Evolutionary conservation across 1,284 basidiomycete genomes (phyloP), one percentile per base, ranked within the genome.

Genomic region (Apiotrichum siamense): DNA sequence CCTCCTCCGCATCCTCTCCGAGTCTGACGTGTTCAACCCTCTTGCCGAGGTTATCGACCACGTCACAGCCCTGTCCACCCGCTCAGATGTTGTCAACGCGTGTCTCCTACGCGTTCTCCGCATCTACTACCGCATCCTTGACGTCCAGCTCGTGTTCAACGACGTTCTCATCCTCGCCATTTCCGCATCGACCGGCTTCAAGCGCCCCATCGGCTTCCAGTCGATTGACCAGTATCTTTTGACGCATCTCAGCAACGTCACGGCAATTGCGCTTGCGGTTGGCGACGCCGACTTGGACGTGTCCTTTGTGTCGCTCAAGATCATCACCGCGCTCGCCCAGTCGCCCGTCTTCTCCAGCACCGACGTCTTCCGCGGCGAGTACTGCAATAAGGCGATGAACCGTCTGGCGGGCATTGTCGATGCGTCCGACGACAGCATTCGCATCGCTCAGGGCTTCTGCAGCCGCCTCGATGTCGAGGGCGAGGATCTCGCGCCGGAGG

Each of bases 81-180:
- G 80, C 79, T 47, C 56, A 4, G 18, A 47, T 7, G 50, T 60
- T 17, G 45, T 62, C 32, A 60, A 52, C 33, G 80, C 79, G 49
- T 88, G 87, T 4, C 85, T 97, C 54, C 77, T 84, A 25, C 84
- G 88, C 17, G 82, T 88, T 4, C 76, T 98, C 38, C 80, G 91
- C 54, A 91, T 96, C 59, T 79, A 91, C 25, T 81, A 85, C 58
- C 83, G 90, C 2, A 81, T 88, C 0, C 77, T 97, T 49, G 86
- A 89, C 50, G 79, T 92, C 27, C 92, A 97, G 69, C 84, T 88
- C 47, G 80, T 89, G 46, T 97, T 94, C 76, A 78, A 92, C 40
- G 90, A 97, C 54, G 83, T 93, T 17, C 81, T 97, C 40, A 77
- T 96, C 12, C 88, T 92, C 3, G 75, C 87, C 4, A 79, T 94